phyloP scores from a whole-genome alignment of 2,329 filamentous ascomycete species.

The Clonostachys sp. region DNA sequence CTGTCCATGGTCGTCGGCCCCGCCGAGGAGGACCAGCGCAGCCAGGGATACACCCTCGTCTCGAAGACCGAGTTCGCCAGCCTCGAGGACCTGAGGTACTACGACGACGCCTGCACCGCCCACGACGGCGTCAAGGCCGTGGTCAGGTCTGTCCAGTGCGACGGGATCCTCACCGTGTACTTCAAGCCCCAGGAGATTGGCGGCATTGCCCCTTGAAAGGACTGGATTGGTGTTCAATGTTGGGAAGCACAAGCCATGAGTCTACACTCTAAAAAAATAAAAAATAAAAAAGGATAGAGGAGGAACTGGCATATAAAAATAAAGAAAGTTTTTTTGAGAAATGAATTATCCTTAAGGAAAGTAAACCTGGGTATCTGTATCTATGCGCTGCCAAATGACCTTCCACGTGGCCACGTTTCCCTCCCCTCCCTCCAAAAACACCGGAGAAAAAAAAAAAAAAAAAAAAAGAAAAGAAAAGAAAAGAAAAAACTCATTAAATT shows the following conservation, averaged over 20 bases:
- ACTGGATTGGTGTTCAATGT: not conserved
- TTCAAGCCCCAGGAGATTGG: slow-evolving; percentile 24
- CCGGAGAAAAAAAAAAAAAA: too few relatives aligned
- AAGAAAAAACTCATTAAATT: too few relatives aligned
- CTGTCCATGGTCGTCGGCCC: slow-evolving; percentile 47
- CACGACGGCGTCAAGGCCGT: slow-evolving; percentile 35
- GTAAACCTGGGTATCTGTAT: too few relatives aligned
- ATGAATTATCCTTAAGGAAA: not conserved
- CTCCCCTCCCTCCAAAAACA: too few relatives aligned
- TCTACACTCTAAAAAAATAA: not conserved
- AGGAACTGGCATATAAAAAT: not conserved
- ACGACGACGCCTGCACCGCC: slow-evolving; percentile 50
- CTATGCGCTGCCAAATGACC: too few relatives aligned
- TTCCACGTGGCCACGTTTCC: too few relatives aligned
- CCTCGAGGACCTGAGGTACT: slow-evolving; percentile 66
- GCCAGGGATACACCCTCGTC: slow-evolving; percentile 61
- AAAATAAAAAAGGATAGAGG: not conserved
- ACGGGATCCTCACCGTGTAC: slow-evolving; percentile 33
- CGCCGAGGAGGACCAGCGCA: slow-evolving; percentile 52
- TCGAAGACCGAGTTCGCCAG: slow-evolving; percentile 60
- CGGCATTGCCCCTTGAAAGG: not conserved
- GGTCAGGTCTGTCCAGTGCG: slow-evolving; percentile 17
- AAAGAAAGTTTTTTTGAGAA: not conserved
- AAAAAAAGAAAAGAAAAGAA: too few relatives aligned
- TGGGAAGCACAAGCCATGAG: not conserved